phyloP scores from a whole-genome alignment of 768 basidiomycete genomes.

The Boletus insuetus region DNA sequence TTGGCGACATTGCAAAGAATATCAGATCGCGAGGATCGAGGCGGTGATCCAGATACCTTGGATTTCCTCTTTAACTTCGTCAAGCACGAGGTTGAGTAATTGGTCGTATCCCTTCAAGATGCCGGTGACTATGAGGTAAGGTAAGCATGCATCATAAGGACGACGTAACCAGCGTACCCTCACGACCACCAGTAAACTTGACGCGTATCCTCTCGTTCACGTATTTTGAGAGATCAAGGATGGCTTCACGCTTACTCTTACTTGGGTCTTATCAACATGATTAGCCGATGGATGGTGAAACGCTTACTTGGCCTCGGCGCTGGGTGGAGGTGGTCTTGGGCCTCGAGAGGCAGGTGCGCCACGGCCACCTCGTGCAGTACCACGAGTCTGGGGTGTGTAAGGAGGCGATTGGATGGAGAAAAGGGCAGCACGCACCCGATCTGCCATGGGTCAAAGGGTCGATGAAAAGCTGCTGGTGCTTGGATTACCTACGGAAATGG shows the following conservation, averaged over 20 bases:
- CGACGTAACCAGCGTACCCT: conserved; percentile 52
- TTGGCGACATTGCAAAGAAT: background rate
- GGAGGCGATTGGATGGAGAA: background rate
- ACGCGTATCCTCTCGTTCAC: conserved; percentile 89
- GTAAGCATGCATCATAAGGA: background rate
- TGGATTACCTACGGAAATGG: conserved; percentile 15
- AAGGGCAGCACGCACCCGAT: conserved; percentile 26
- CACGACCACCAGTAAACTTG: conserved; percentile 97
- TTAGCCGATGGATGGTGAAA: conserved; percentile 4
- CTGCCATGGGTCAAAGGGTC: conserved; percentile 23
- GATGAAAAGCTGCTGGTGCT: conserved; percentile 5
- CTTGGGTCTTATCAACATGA: conserved; percentile 32
- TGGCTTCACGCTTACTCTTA: conserved; percentile 76
- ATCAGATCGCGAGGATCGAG: conserved; percentile 14
- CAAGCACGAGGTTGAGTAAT: conserved; percentile 92
- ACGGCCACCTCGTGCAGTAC: conserved; percentile 46
- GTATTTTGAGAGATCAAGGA: conserved; percentile 93
- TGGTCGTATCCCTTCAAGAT: conserved; percentile 96
- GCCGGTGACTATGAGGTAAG: conserved; percentile 65
- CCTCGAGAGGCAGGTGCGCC: conserved; percentile 36
- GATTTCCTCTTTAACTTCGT: conserved; percentile 87
- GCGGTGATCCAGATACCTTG: conserved; percentile 46
- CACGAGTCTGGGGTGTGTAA: conserved; percentile 54
- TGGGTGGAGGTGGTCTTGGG: conserved; percentile 11
- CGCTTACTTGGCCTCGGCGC: conserved; percentile 29